Evolutionary conservation across 2,329 filamentous ascomycete genomes (phyloP).

Genomic region (Neofusicoccum sp.): DNA sequence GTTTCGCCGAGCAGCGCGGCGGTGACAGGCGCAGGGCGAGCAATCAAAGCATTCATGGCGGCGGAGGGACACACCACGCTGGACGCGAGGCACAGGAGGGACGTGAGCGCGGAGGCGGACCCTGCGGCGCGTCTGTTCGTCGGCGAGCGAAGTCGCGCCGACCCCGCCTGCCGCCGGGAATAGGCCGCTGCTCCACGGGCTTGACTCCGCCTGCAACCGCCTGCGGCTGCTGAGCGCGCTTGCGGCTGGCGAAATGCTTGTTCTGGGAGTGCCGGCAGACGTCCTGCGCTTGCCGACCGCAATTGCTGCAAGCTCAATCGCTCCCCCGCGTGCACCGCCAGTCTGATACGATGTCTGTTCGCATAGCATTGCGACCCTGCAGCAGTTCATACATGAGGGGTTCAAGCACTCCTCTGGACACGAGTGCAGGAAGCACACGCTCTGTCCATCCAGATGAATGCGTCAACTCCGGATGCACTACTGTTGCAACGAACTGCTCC

Average conservation of each 20-base stretch:
- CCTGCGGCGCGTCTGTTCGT: background rate
- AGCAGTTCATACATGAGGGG: too few species aligned
- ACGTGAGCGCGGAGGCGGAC: slow-evolving; percentile 1
- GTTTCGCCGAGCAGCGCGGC: background rate
- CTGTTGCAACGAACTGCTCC: too few species aligned
- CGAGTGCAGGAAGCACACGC: too few species aligned
- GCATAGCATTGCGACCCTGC: too few species aligned
- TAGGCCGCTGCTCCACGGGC: background rate
- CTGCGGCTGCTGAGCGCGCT: background rate
- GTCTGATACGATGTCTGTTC: too few species aligned
- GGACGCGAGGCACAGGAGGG: background rate
- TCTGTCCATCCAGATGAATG: too few species aligned
- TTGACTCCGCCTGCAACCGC: slow-evolving; percentile 1
- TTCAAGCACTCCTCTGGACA: too few species aligned
- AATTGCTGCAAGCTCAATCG: background rate
- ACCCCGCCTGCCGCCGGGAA: background rate
- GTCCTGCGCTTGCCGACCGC: background rate
- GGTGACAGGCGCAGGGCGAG: background rate
- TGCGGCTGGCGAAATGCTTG: background rate
- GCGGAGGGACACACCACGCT: background rate
- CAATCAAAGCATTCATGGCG: background rate
- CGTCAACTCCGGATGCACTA: too few species aligned
- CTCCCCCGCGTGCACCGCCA: too few species aligned
- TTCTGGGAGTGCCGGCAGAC: background rate
- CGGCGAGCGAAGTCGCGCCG: slow-evolving; percentile 6